Conservation (phyloP, 1,139 yeast species). For the Starmera stellimalicola region DNA sequence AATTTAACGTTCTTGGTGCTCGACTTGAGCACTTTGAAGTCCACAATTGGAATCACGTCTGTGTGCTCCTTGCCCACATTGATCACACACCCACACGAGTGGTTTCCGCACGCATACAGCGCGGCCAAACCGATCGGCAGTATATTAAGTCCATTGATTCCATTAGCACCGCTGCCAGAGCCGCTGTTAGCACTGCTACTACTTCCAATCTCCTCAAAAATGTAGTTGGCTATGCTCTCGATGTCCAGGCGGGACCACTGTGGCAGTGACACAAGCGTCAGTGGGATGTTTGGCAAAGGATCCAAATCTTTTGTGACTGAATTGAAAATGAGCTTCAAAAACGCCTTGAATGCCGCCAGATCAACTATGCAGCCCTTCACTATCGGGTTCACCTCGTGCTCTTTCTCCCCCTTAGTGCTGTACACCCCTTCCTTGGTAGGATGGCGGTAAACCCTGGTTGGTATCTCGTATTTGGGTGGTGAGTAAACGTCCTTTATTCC, state of each 20-base stretch:
- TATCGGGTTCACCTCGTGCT: conserved; percentile 48
- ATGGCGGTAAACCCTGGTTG: conserved; percentile 63
- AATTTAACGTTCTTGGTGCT: conserved; percentile 40
- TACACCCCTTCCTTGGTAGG: conserved; percentile 30
- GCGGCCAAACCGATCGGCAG: conserved; percentile 64
- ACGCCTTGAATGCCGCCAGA: conserved; percentile 60
- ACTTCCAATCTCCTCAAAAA: conserved; percentile 52
- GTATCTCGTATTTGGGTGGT: conserved; percentile 68
- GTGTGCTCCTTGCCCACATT: conserved; percentile 73
- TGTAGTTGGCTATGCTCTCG: conserved; percentile 65
- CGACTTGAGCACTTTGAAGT: conserved; percentile 50
- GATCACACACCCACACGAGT: conserved; percentile 55
- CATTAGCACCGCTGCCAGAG: conserved; percentile 19
- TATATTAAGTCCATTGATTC: conserved; percentile 64
- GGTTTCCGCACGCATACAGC: conserved; percentile 63
- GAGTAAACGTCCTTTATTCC: conserved; percentile 74
- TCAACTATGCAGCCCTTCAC: conserved; percentile 53
- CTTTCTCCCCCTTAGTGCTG: conserved; percentile 31
- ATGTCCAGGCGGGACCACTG: conserved; percentile 61
- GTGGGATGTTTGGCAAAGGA: conserved; percentile 36
- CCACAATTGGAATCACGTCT: conserved; percentile 72
- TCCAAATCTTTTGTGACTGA: conserved; percentile 46
- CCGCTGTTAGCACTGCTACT: background rate
- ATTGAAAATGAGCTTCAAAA: conserved; percentile 50
- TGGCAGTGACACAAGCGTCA: conserved; percentile 54